phyloP scores from a whole-genome alignment of 768 basidiomycete genomes.

The Infundibulicybe gibba region DNA sequence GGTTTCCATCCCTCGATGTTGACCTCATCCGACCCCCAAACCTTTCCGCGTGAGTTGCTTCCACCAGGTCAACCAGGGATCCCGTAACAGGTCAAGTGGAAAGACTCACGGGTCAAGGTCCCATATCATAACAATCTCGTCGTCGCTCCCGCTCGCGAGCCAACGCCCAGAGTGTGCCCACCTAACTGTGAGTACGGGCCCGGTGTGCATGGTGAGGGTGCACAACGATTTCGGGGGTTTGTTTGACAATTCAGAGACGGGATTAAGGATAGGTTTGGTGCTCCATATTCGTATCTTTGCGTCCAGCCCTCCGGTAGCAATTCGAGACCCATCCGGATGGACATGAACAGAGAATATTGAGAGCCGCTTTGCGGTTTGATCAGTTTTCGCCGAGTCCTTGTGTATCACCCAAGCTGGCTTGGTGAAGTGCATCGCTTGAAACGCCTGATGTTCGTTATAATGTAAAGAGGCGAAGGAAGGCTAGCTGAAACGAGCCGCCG shows the following conservation, averaged over 20 bases:
- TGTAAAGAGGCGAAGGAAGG: neutral
- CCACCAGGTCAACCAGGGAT: neutral
- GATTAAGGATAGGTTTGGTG: conserved; percentile 88
- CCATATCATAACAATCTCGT: conserved; percentile 96
- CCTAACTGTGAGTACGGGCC: conserved; percentile 85
- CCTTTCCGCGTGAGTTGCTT: conserved; percentile 78
- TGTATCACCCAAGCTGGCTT: conserved; percentile 89
- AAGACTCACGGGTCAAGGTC: conserved; percentile 87
- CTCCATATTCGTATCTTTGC: conserved; percentile 97
- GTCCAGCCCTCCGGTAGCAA: conserved; percentile 97
- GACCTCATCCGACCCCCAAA: conserved; percentile 93
- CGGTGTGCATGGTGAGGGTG: conserved; percentile 91
- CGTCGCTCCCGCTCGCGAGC: conserved; percentile 96
- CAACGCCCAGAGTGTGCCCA: conserved; percentile 95
- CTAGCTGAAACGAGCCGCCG: too few relatives aligned
- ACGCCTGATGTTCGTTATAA: too few relatives aligned
- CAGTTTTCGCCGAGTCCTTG: conserved; percentile 66
- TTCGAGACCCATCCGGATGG: conserved; percentile 92
- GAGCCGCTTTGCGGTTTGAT: conserved; percentile 59
- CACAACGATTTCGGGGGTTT: conserved; percentile 84
- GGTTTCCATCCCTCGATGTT: conserved; percentile 99
- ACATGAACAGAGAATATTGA: conserved; percentile 93
- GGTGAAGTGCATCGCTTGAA: conserved; percentile 68
- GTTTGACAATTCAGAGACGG: conserved; percentile 60
- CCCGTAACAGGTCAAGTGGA: neutral